Evolutionary conservation across 2,329 filamentous ascomycete genomes (phyloP).

Genomic region (Paraphoma sp.): DNA sequence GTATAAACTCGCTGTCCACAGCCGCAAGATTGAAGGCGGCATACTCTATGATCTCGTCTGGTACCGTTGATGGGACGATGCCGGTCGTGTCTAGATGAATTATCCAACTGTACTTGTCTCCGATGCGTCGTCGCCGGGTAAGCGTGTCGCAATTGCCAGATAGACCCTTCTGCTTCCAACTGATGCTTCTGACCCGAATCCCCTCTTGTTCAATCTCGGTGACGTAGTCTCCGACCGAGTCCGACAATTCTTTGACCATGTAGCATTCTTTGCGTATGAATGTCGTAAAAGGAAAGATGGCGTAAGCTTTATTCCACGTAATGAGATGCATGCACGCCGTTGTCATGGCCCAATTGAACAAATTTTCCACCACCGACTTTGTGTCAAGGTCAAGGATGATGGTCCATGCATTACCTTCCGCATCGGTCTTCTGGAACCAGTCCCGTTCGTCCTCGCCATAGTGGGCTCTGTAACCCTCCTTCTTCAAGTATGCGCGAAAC

Average conservation of each 20-base stretch:
- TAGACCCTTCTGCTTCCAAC: neutral
- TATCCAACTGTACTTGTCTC: neutral
- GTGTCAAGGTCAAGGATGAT: neutral
- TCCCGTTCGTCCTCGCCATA: neutral
- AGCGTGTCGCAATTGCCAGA: neutral
- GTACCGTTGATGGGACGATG: neutral
- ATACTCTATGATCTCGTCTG: neutral
- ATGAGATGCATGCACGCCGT: neutral
- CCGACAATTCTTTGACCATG: neutral
- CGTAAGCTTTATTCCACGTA: neutral
- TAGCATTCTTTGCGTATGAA: neutral
- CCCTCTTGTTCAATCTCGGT: neutral
- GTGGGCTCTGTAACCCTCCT: neutral
- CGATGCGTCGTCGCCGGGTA: neutral
- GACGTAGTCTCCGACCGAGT: neutral
- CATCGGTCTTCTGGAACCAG: neutral
- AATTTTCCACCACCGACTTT: neutral
- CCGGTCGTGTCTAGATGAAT: neutral
- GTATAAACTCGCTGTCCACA: neutral
- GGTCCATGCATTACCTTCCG: neutral
- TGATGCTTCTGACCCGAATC: neutral
- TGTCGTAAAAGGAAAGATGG: neutral
- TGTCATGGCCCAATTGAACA: neutral
- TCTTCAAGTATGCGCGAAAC: neutral
- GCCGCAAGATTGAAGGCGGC: neutral